Percentiles rank a stretch among this genome's conserved stretches.
Evolutionary conservation across 2,329 filamentous ascomycete species (phyloP).

Genomic region (Plectosphaerella cucumerina): DNA sequence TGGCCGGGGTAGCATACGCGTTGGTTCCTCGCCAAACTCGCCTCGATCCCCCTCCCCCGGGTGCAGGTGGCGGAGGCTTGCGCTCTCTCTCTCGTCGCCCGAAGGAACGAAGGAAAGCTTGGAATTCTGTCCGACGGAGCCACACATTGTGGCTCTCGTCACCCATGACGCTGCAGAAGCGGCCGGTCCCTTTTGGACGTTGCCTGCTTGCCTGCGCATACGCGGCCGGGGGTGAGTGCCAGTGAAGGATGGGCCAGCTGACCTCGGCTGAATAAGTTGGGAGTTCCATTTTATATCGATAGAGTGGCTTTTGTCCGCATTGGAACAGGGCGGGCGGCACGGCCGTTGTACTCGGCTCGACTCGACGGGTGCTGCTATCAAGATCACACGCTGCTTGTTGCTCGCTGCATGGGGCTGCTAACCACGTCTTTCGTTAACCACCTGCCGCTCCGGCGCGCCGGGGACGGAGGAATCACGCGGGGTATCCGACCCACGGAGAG

Average conservation of each 20-base stretch:
- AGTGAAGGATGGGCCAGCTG: background rate
- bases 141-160: background rate
- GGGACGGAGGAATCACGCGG: too few species aligned
- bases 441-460: background rate
- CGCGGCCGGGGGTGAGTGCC: background rate
- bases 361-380: too few species aligned
- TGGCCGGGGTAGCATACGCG: background rate
- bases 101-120: constrained; percentile 1
- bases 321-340: too few species aligned
- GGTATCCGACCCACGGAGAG: background rate
- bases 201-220: background rate
- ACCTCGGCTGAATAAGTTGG: background rate
- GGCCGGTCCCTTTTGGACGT: background rate
- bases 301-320: too few species aligned
- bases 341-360: too few species aligned
- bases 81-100: background rate
- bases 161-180: constrained; percentile 1
- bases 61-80: background rate
- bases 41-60: background rate
- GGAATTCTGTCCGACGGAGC: constrained; percentile 2
- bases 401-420: too few species aligned
- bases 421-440: too few species aligned
- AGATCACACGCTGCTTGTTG: too few species aligned
- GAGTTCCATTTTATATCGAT: background rate
- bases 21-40: background rate